These are phyloP conservation scores for Pseudogymnoascus destructans DNA, from an alignment of 2,329 filamentous ascomycete genomes.

Conservation along the genomic window DNA sequence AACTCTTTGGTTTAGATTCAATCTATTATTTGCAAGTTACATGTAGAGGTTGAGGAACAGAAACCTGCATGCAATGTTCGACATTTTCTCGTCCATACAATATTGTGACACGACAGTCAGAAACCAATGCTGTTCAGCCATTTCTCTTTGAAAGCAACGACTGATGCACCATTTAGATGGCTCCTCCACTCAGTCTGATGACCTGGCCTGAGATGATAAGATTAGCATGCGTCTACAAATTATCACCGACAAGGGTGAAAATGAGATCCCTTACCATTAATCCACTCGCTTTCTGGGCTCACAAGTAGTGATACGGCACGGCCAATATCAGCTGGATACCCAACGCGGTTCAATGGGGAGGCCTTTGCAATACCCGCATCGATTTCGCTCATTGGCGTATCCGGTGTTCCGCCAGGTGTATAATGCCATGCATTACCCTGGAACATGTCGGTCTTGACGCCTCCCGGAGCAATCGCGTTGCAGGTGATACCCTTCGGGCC, in stretches of 20 bases:
- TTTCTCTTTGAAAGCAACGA: not conserved
- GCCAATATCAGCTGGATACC: constrained; percentile 44
- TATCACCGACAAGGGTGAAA: not conserved
- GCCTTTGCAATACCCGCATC: constrained; percentile 41
- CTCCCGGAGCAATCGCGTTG: constrained; percentile 55
- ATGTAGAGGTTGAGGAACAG: not conserved
- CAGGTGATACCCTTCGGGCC: constrained; percentile 51
- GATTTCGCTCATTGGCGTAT: constrained; percentile 39
- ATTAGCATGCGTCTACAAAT: constrained; percentile 7
- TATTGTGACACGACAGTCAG: not conserved
- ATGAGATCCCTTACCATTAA: constrained; percentile 39
- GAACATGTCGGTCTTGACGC: constrained; percentile 56
- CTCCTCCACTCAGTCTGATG: constrained; percentile 20
- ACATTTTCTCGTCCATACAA: not conserved
- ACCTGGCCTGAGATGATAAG: constrained; percentile 16
- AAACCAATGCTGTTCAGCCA: not conserved
- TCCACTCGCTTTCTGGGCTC: constrained; percentile 48
- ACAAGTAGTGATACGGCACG: constrained; percentile 40
- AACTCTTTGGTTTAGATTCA: not conserved
- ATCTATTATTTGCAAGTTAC: not conserved
- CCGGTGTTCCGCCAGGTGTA: constrained; percentile 41
- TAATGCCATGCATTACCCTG: constrained; percentile 47
- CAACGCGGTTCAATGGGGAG: constrained; percentile 47
- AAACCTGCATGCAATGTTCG: not conserved
- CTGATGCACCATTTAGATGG: constrained; percentile 6